Percentiles rank a stretch among this genome's conserved stretches.
These are phyloP conservation scores for Pseudocercospora fijiensis DNA, from an alignment of 2,329 filamentous ascomycete genomes.

Conservation along the genomic window DNA sequence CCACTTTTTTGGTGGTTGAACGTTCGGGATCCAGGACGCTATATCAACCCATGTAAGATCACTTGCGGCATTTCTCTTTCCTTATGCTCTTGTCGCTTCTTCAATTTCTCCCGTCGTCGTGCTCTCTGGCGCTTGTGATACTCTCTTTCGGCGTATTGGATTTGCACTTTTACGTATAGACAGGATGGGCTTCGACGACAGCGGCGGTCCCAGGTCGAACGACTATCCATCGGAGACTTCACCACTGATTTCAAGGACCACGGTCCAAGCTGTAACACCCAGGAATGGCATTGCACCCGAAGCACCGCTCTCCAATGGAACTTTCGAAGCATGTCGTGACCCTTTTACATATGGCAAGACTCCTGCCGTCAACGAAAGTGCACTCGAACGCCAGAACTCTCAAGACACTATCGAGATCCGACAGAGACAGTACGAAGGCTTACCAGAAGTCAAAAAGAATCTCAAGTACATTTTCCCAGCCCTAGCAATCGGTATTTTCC, in stretches of 20 bases:
- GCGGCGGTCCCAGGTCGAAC: neutral
- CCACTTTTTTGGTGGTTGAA: neutral
- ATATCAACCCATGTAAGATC: neutral
- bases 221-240: slow-evolving; percentile 30
- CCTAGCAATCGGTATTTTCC: slow-evolving; percentile 64
- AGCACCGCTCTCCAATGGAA: slow-evolving; percentile 4
- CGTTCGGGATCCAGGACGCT: neutral
- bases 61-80: neutral
- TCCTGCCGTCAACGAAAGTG: slow-evolving; percentile 32
- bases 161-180: neutral
- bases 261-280: slow-evolving; percentile 29
- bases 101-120: neutral
- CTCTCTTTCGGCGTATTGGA: neutral
- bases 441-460: slow-evolving; percentile 51
- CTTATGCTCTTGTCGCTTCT: neutral
- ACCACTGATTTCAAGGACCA: slow-evolving; percentile 26
- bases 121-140: neutral
- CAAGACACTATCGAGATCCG: slow-evolving; percentile 32
- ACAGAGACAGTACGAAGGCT: slow-evolving; percentile 44
- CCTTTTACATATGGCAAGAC: neutral
- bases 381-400: slow-evolving; percentile 38
- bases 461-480: slow-evolving; percentile 62
- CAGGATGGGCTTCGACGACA: slow-evolving; percentile 5
- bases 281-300: slow-evolving; percentile 33
- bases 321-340: slow-evolving; percentile 20